Base-by-base conservation (phyloP, 495 filamentous ascomycete species). In the Cladorrhinum samala region DNA sequence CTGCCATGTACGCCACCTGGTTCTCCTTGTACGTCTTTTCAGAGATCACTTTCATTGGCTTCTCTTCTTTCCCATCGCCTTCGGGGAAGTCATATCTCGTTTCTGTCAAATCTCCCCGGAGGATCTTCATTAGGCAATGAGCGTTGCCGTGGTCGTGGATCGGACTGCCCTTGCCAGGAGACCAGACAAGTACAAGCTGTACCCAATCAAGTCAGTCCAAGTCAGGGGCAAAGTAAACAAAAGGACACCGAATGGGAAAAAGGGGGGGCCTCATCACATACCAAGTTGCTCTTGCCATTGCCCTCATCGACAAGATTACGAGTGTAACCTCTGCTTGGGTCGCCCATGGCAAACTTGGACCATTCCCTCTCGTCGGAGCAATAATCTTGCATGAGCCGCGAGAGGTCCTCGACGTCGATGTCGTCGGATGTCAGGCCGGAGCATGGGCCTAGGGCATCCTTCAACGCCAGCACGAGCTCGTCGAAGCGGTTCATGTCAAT, bases 131-230 rank as follows among this genome's bases (percentile, higher is more conserved):
- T 50, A 82, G 54, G 63, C 88, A 93, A 60, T 91, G 88, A 20
- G 88, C 85, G 61, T 88, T 83, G 56, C 87, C 86, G 66, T 93
- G 88, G 62, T 96, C 91, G 68, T 96, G 91, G 54, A 96, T 87
- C 1, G 82, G 82, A 62, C 84, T 90, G 18, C 81, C 81, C 68
- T 89, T 88, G n/a, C 88, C 87, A 17, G 91, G 91, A 11, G 79
- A 85, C 91, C 91, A 96, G n/a, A 95, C 91, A 9, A 96, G 78
- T 17, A 96, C 81, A 44, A 96, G 77, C 82, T 92, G 65, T 61
- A 17, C n/a, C 39, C 7, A 17, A 14, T 6, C 39, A 14, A 14
- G 39, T 14, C n/a, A 41, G 39, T 41, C 17, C 4, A 0, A n/a
- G 33, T 59, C 47, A 61, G 39, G 47, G 49, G 25, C 8, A 44